Evolutionary conservation across 495 filamentous ascomycete genomes (phyloP), one percentile per base, ranked within the genome.

Genomic region (Aspergillus avenaceus): DNA sequence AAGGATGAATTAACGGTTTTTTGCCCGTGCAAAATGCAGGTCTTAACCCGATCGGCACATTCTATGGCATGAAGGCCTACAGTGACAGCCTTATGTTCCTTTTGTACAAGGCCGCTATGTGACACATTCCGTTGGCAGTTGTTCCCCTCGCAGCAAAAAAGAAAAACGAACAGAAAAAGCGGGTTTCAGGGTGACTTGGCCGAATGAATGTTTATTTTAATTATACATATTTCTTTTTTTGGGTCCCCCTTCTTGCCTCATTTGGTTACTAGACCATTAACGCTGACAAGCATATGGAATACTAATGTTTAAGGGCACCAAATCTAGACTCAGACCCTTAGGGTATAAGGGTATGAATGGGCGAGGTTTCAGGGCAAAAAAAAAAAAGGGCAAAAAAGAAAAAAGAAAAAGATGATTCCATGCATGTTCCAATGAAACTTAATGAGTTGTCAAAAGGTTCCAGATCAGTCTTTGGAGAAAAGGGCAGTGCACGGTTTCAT

Each of bases 101-200:
- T 50, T 46, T 36, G 41, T 49, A 45, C 26, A n/a, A 26, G n/a
- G n/a, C n/a, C 45, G 32, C 29, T 50, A 55, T 50, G 47, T 52
- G 46, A 55, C 53, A 51, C 57, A 60, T 60, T 60, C 56, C 23
- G 27, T 42, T 37, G 41, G 42, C 46, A 49, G 45, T 47, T 28
- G 14, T 21, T 46, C 47, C 31, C 36, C 49, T 45, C 37, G 47
- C 40, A 41, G 45, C 43, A 34, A 51, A 21, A 21, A n/a, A n/a
- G n/a, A n/a, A n/a, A n/a, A n/a, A n/a, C n/a, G n/a, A n/a, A n/a
- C n/a, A n/a, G n/a, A n/a, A 36, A 38, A 38, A 38, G 34, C 34
- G 34, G 34, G 34, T 42, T 23, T 31, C 45, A 37, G 45, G 45
- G 45, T n/a, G 31, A 47, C 45, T 47, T 37, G 45, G 45, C 26